Evolutionary conservation across 2,329 filamentous ascomycete species (phyloP).

Genomic region (Cladosporium oxysporum): DNA sequence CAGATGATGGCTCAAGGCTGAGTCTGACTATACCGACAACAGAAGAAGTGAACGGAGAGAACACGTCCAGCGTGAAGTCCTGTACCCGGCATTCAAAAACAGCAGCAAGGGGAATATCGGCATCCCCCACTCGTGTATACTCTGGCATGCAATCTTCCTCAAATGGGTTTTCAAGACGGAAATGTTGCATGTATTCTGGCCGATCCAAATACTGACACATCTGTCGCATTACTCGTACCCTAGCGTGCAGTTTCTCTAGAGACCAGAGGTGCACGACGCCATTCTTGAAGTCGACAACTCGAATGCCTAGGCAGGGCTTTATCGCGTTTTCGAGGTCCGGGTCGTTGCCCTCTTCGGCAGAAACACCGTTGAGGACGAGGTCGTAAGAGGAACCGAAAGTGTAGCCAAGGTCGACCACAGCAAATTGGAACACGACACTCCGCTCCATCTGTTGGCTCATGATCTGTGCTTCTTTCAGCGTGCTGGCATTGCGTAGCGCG

Average conservation of each 20-base stretch:
- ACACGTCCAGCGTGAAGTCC: constrained; percentile 87
- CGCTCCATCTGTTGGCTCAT: constrained; percentile 98
- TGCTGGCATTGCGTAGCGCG: constrained; percentile 82
- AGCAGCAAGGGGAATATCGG: constrained; percentile 85
- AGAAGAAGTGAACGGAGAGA: constrained; percentile 88
- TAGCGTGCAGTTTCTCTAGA: constrained; percentile 82
- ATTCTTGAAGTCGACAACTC: constrained; percentile 88
- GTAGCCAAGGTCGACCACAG: constrained; percentile 85
- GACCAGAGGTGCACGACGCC: constrained; percentile 91
- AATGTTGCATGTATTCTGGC: constrained; percentile 90
- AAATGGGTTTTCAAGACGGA: constrained; percentile 91
- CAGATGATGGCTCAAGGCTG: constrained; percentile 89
- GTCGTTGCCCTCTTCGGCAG: constrained; percentile 79
- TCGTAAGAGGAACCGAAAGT: constrained; percentile 92
- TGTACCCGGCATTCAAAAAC: constrained; percentile 95
- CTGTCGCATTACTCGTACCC: constrained; percentile 89
- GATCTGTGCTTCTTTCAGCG: constrained; percentile 92
- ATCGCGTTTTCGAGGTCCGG: constrained; percentile 67
- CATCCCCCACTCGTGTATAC: constrained; percentile 90
- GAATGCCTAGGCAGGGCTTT: constrained; percentile 88
- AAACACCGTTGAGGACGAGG: constrained; percentile 88
- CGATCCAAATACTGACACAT: constrained; percentile 96
- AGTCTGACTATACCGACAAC: constrained; percentile 88
- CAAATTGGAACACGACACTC: constrained; percentile 90
- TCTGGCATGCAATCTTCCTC: constrained; percentile 87